phyloP scores from a whole-genome alignment of 495 filamentous ascomycete species.

The Podospora bellae-mahoneyi region DNA sequence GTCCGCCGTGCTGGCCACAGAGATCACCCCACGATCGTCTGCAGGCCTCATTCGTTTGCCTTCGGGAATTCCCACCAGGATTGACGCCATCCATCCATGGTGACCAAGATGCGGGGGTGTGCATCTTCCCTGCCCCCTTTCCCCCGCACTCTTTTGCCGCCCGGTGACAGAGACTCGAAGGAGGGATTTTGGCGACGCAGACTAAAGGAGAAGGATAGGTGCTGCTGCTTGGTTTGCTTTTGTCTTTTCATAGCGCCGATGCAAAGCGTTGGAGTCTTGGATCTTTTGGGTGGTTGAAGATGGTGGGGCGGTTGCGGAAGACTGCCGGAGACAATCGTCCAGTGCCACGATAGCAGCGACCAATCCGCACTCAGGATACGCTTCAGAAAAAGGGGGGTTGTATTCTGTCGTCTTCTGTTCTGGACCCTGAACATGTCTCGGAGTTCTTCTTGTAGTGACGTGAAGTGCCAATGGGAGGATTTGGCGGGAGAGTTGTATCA shows the following conservation, averaged over 20 bases:
- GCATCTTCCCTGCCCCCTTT: neutral
- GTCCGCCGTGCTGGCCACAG: conserved; percentile 8
- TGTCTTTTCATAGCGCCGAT: neutral
- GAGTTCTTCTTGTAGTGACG: neutral
- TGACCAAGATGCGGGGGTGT: conserved; percentile 7
- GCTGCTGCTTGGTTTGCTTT: neutral
- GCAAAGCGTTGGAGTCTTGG: neutral
- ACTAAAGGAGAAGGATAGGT: too few relatives aligned
- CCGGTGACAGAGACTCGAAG: too few relatives aligned
- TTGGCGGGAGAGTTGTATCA: neutral
- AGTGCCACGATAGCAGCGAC: neutral
- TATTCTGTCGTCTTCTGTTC: too few relatives aligned
- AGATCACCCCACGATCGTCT: conserved; percentile 17
- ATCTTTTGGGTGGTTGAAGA: neutral
- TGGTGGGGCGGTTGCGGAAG: neutral
- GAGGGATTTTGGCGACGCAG: too few relatives aligned
- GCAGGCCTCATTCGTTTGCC: conserved; percentile 19
- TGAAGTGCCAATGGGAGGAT: neutral
- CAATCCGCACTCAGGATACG: too few relatives aligned
- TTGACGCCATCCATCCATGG: conserved; percentile 1
- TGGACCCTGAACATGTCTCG: neutral
- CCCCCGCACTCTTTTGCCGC: neutral
- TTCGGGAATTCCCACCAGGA: neutral
- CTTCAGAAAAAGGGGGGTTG: too few relatives aligned
- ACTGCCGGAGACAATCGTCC: neutral